Base-by-base conservation (phyloP, 305 asterid species). In the Fraxinus baroniana region DNA sequence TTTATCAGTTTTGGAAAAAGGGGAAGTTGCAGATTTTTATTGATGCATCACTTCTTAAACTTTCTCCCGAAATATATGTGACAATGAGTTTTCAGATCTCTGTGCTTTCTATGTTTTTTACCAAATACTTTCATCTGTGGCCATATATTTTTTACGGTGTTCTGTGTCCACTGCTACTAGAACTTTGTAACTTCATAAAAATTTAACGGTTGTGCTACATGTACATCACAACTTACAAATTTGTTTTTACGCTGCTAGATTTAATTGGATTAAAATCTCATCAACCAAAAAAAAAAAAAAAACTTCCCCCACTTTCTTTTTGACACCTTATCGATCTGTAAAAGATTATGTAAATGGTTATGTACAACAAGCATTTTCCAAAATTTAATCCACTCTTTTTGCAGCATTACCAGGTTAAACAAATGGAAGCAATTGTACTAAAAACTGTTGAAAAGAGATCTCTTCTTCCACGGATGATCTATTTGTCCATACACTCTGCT, bases 391-490 rank as follows among this genome's bases (percentile, higher is more conserved):
- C 35, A 32, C 77, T 44, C 77, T 80, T 79, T 55, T 89, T 81
- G 82, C 89, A 90, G 95, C 86, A 80, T 81, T 83, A 86, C 84
- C 93, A 90, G 88, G 89, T 93, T 84, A 88, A 93, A 87, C 86
- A 88, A 78, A 83, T 91, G 36, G 93, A 95, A 86, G 89, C 76
- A 57, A 91, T 80, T 85, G 84, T 82, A 75, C 62, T 91, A 74
- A 93, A 85, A 86, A 88, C 89, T 73, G 80, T 97, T 44, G 97
- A 94, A 85, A 97, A 94, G 93, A 92, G 98, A 82, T 94, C 98
- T 84, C 95, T 97, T 84, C 88, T 97, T 82, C 99, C 98, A 12
- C 90, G 98, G 84, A 88, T 95, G 94, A 88, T 97, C 81, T 91
- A 92, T 90, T 87, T 97, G 83, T 95, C 99, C 24, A 83, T 93